Evolutionary conservation across 2,329 filamentous ascomycete species (phyloP), one percentile per base, ranked within the genome.

Genomic region (Scedosporium minutisporum): DNA sequence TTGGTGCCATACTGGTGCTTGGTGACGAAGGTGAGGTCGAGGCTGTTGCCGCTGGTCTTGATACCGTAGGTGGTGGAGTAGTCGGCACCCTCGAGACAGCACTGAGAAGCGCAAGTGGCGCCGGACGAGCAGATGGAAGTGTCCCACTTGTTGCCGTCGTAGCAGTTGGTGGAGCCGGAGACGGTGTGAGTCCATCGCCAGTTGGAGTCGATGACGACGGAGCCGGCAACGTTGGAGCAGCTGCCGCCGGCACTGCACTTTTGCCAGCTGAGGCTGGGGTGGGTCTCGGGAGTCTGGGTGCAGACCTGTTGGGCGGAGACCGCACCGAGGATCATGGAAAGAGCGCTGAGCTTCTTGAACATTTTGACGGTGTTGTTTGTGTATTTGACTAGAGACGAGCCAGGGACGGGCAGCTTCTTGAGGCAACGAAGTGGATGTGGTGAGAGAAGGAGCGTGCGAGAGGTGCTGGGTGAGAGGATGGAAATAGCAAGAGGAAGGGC

Each of bases 151-250:
- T 84, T 84, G 61, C 81, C 82, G 4, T 73, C 77, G 72, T 84
- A 85, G 76, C 82, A 85, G 75, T 86, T 86, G 67, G 76, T 81
- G 65, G 72, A 75, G 60, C 76, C 74, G 4, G 69, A 66, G 60
- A 73, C 70, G n/a, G 70, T 70, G 72, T 86, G 82, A 64, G 82
- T 75, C 84, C 84, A 86, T 64, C 84, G 80, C 82, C 83, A 86
- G 75, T 86, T 86, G 68, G 82, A 71, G 65, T 87, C 84, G 67
- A 87, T 72, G 61, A 81, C 81, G 53, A 87, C 76, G 42, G 77
- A 79, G 51, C 79, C 82, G 48, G 69, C 67, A 66, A 82, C 77
- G 61, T 71, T 74, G 27, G 73, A 78, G 75, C 84, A 87, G 62
- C 71, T 73, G 64, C 82, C 80, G 63, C 72, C 75, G 23, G 73